A percentile compares a stretch with the other conserved stretches of the same genome.
phyloP scores from a whole-genome alignment of 495 filamentous ascomycete genomes.

The Acidomyces sp. region DNA sequence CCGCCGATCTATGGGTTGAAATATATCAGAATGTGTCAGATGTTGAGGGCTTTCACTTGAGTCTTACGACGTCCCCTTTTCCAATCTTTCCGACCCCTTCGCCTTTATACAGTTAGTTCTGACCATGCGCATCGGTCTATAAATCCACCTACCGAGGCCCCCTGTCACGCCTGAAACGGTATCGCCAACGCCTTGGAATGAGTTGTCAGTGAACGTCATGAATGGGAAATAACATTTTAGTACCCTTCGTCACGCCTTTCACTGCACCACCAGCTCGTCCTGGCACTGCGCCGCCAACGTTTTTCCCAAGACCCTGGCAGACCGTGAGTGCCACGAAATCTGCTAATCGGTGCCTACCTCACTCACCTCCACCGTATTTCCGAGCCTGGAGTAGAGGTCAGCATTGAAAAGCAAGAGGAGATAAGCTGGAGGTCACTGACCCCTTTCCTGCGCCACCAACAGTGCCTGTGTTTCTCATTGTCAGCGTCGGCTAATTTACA shows the following conservation, averaged over 20 bases:
- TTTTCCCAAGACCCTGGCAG: constrained; percentile 11
- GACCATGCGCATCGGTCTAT: not conserved
- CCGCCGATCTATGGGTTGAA: too few species aligned
- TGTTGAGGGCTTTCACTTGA: too few species aligned
- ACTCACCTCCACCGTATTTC: constrained; percentile 9
- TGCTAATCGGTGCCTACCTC: not conserved
- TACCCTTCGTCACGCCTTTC: constrained; percentile 14
- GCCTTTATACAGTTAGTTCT: not conserved
- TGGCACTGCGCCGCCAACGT: constrained; percentile 14
- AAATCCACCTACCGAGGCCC: constrained; percentile 7
- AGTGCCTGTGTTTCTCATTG: too few species aligned
- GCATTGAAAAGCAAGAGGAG: too few species aligned
- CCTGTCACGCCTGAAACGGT: constrained; percentile 12
- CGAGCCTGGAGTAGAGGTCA: too few species aligned
- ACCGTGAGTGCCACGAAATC: not conserved
- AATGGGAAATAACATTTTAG: too few species aligned
- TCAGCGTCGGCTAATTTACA: too few species aligned
- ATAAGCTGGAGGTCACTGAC: not conserved
- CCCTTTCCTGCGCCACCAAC: constrained; percentile 6
- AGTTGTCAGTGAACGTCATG: too few species aligned
- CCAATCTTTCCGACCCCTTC: constrained; percentile 17
- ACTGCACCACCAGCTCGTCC: constrained; percentile 14
- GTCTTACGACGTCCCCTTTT: constrained; percentile 18
- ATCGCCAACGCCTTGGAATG: constrained; percentile 18
- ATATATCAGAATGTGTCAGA: too few species aligned